phyloP scores from a whole-genome alignment of 78 protist genomes.

The Protostelium mycophagum region DNA sequence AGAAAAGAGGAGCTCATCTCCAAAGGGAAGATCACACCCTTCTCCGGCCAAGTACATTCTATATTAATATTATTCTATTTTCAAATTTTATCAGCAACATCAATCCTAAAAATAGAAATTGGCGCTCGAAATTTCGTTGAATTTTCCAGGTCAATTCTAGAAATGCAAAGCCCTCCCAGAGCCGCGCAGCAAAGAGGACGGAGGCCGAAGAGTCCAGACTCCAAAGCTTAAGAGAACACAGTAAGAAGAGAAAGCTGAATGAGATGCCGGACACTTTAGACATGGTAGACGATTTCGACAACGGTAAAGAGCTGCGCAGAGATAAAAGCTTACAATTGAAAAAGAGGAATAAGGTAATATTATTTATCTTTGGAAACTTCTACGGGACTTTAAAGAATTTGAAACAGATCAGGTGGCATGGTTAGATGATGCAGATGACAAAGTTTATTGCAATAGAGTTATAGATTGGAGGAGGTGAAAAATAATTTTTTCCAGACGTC shows the following conservation, averaged over 20 bases:
- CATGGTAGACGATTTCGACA: neutral
- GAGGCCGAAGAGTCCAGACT: neutral
- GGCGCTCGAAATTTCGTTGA: too few species aligned
- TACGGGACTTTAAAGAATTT: too few species aligned
- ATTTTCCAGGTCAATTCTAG: too few species aligned
- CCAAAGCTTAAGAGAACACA: neutral
- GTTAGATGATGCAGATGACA: slow-evolving; percentile 43
- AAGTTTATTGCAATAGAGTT: slow-evolving; percentile 16
- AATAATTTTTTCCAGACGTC: neutral
- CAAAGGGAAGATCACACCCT: neutral
- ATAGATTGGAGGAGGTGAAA: slow-evolving; percentile 22
- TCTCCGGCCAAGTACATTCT: neutral
- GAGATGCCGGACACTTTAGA: neutral
- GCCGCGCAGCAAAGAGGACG: too few species aligned
- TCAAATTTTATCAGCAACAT: too few species aligned
- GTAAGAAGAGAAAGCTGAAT: neutral
- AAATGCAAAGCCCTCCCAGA: too few species aligned
- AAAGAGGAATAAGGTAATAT: too few species aligned
- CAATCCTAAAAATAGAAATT: too few species aligned
- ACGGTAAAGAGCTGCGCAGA: neutral
- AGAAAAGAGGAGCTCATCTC: neutral
- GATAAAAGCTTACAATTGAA: neutral
- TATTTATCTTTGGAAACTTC: too few species aligned
- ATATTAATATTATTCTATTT: too few species aligned
- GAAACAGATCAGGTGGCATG: slow-evolving; percentile 35